Conservation (phyloP, 2,329 filamentous ascomycete genomes). For the Eurotiales sp. region DNA sequence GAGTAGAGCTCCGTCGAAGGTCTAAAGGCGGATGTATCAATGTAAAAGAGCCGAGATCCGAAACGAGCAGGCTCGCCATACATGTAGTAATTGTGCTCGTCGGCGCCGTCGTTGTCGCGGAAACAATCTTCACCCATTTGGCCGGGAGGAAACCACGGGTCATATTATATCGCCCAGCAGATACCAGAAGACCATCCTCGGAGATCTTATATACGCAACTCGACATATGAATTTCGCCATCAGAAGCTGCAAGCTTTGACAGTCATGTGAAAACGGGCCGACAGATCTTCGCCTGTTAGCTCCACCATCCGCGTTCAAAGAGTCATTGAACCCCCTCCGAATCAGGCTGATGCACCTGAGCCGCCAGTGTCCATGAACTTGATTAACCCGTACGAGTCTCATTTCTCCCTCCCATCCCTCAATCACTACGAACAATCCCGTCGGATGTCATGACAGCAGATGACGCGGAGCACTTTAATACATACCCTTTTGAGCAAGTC, state of each 20-base stretch:
- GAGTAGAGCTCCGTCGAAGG: not conserved
- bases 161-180: not conserved
- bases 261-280: not conserved
- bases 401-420: not conserved
- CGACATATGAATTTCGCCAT: not conserved
- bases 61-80: conserved; percentile 17
- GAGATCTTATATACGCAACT: not conserved
- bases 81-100: conserved; percentile 32
- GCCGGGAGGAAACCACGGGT: not conserved
- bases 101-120: conserved; percentile 28
- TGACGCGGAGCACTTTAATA: conserved; percentile 28
- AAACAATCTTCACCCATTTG: conserved; percentile 15
- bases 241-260: not conserved
- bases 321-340: not conserved
- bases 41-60: conserved; percentile 18
- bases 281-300: not conserved
- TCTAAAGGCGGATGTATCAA: conserved; percentile 17
- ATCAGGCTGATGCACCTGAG: not conserved
- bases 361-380: not conserved
- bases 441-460: conserved; percentile 22
- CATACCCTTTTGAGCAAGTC: conserved; percentile 27
- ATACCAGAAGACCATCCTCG: not conserved
- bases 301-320: not conserved
- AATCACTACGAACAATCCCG: conserved; percentile 11
- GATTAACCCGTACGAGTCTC: no score